Base-by-base conservation (phyloP, 306 rosid genomes). In the Crataegus laevigata region DNA sequence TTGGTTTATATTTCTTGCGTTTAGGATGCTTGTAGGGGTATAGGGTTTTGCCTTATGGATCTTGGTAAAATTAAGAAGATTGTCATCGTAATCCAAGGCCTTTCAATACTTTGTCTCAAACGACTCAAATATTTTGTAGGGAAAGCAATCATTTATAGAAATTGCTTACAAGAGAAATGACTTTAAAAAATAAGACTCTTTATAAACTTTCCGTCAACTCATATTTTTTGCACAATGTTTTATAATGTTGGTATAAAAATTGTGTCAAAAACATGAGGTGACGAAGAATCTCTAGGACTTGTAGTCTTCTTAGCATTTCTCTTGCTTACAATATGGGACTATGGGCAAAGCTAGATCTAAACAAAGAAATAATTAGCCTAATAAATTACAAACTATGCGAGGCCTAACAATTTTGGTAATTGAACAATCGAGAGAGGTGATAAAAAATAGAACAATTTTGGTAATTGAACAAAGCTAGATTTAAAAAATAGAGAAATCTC, bases 241-340 rank as follows among this genome's bases (percentile, higher is more conserved):
- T 32, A 32, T 5, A 32, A 32, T 32, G 1, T 32, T 32, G 7
- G n/a, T n/a, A n/a, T n/a, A n/a, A n/a, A n/a, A n/a, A n/a, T 32
- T 32, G 36, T 32, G 1, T 1, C 6, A 32, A 32, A 34, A 36
- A 36, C 0, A 7, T 36, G 9, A 36, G 40, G 0, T 7, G 0
- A 36, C 0, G 0, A 1, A 36, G 0, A 36, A 8, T 36, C 8
- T 0, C 1, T 36, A 8, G 0, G 40, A 36, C 9, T 36, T 2
- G 0, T 0, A 7, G 40, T 36, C 40, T 36, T 7, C 0, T 34
- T 34, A 34, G 38, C 38, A 34, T 34, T 6, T 34, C 8, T 34
- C 9, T 36, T 7, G 40, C 40, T 36, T 36, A 36, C 10, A 36
- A 36, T 36, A 36, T 47, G 2, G 21, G 54, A 17, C 2, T 45